Conservation (phyloP, 148 eudicot species). For the Heliosperma pusillum region DNA sequence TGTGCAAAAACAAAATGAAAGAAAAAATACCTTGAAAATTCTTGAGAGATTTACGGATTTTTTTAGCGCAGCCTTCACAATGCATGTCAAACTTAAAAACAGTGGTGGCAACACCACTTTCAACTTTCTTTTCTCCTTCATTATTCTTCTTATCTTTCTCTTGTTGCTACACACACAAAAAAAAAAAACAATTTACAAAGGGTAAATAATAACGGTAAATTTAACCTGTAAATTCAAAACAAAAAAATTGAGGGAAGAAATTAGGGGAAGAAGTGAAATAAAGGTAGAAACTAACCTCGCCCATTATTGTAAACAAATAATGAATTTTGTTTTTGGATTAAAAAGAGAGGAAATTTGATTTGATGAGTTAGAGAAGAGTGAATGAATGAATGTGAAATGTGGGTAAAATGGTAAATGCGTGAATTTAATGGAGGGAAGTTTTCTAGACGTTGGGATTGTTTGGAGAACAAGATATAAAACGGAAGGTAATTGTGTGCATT, state of each 20-base stretch:
- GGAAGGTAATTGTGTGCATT: background rate
- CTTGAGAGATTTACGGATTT: conserved; percentile 51
- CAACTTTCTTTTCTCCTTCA: conserved; percentile 40
- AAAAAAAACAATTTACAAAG: background rate
- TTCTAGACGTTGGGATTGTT: conserved; percentile 2
- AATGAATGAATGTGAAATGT: background rate
- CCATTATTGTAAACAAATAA: conserved; percentile 27
- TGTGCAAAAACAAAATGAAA: background rate
- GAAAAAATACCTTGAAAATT: conserved; percentile 43
- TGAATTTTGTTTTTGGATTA: too few relatives aligned
- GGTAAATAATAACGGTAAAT: background rate
- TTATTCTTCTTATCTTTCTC: conserved; percentile 30
- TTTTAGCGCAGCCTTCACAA: conserved; percentile 95
- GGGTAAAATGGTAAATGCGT: background rate
- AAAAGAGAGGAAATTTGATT: background rate
- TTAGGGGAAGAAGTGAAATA: background rate
- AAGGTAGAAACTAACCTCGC: conserved; percentile 46
- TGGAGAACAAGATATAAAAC: conserved; percentile 4
- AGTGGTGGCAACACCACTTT: conserved; percentile 31
- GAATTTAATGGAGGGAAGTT: background rate
- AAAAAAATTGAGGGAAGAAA: background rate
- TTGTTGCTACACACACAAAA: conserved; percentile 33
- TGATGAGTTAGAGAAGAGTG: background rate
- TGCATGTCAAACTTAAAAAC: conserved; percentile 76
- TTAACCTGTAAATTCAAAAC: too few relatives aligned